Percentiles rank a stretch among this genome's conserved stretches.
Conservation (phyloP, 163 green algal genomes). For the Scenedesmus sp. region DNA sequence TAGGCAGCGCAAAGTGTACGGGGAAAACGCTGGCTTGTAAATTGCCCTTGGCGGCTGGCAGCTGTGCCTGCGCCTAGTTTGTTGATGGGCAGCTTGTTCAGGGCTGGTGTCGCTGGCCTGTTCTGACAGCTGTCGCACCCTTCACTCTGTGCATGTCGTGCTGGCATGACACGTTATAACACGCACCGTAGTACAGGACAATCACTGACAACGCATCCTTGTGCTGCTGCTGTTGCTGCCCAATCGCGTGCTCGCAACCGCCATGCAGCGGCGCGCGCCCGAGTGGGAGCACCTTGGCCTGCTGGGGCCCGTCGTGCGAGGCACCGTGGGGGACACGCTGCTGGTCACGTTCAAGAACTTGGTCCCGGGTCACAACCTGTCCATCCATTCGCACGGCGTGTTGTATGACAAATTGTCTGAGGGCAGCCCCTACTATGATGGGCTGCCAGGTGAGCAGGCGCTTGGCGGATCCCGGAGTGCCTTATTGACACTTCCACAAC, state of each 20-base stretch:
- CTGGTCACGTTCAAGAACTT: conserved; percentile 66
- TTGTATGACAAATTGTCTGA: conserved; percentile 84
- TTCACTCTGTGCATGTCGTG: too few species aligned
- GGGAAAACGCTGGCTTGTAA: too few species aligned
- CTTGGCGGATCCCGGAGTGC: background rate
- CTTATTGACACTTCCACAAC: too few species aligned
- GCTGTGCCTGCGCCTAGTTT: too few species aligned
- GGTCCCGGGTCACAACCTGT: conserved; percentile 51
- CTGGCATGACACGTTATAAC: too few species aligned
- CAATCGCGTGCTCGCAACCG: background rate
- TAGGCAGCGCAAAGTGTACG: too few species aligned
- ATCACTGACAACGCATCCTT: too few species aligned
- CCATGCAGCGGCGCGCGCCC: conserved; percentile 44
- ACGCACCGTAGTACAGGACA: too few species aligned
- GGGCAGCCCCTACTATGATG: conserved; percentile 82
- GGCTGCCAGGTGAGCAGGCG: conserved; percentile 54
- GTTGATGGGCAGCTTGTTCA: too few species aligned
- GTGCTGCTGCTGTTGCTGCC: background rate
- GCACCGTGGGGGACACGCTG: conserved; percentile 78
- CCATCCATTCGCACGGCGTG: conserved; percentile 79
- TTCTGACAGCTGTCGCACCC: too few species aligned
- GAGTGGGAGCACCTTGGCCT: conserved; percentile 82
- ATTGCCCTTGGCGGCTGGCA: too few species aligned
- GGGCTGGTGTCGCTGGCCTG: too few species aligned
- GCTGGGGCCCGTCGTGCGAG: conserved; percentile 78